These are phyloP conservation scores for Tetracladium marchalianum DNA, from an alignment of 495 filamentous ascomycete species.

Conservation along the genomic window DNA sequence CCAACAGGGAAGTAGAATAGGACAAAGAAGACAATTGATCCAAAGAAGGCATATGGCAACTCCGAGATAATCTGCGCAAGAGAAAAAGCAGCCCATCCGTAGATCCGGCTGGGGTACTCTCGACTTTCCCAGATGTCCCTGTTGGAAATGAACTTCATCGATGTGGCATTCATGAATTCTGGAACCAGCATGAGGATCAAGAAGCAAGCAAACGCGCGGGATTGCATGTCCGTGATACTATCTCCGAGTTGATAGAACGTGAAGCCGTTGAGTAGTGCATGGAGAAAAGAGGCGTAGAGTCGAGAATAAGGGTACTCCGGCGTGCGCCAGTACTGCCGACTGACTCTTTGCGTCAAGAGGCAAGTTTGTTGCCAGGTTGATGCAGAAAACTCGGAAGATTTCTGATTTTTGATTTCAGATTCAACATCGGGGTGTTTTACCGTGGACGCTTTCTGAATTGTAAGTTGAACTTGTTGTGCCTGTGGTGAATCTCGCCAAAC, in stretches of 20 bases:
- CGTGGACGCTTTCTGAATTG: conserved; percentile 44
- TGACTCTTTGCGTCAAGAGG: no score
- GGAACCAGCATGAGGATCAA: not conserved
- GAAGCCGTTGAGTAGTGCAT: conserved; percentile 70
- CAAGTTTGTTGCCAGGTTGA: conserved; percentile 34
- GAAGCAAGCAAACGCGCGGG: conserved; percentile 6
- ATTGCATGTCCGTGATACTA: conserved; percentile 52
- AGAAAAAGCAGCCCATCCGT: conserved; percentile 71
- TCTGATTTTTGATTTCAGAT: no score
- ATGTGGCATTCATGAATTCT: conserved; percentile 52
- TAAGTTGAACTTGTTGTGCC: conserved; percentile 41
- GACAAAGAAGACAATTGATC: conserved; percentile 55
- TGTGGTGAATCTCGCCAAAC: conserved; percentile 59
- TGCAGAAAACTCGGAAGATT: conserved; percentile 54
- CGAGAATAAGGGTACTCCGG: not conserved
- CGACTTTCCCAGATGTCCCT: conserved; percentile 62
- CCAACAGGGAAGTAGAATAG: conserved; percentile 74
- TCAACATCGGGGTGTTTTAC: no score
- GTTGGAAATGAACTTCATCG: conserved; percentile 73
- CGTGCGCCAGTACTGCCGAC: not conserved
- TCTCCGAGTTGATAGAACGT: conserved; percentile 66
- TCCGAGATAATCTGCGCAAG: conserved; percentile 66
- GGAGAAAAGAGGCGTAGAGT: not conserved
- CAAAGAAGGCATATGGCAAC: conserved; percentile 57
- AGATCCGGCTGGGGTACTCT: conserved; percentile 68